Evolutionary conservation across 495 filamentous ascomycete species (phyloP).

Genomic region (Aspergillus avenaceus): DNA sequence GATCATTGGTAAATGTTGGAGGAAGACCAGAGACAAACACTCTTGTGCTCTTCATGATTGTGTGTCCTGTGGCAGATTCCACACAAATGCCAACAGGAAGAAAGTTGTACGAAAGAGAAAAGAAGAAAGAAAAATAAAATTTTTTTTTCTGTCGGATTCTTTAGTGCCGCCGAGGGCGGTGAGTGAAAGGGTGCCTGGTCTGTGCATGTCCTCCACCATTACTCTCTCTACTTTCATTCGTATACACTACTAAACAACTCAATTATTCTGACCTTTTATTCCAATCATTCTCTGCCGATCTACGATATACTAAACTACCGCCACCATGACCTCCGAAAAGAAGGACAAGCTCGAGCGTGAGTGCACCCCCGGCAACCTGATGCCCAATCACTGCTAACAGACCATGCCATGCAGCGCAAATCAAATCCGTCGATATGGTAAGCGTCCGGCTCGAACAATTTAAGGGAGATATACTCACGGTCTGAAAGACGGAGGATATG

Average conservation of each 20-base stretch:
- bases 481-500: constrained; percentile 84
- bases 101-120: constrained; percentile 15
- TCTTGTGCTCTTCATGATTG: constrained; percentile 55
- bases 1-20: constrained; percentile 66
- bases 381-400: constrained; percentile 27
- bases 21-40: constrained; percentile 89
- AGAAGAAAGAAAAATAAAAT: constrained; percentile 16
- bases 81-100: constrained; percentile 6
- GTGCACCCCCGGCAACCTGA: constrained; percentile 14
- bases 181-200: constrained; percentile 10
- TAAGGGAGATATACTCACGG: constrained; percentile 10
- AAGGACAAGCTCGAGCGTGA: constrained; percentile 69
- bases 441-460: constrained; percentile 10
- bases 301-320: no score
- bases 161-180: constrained; percentile 34
- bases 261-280: no score
- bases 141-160: constrained; percentile 28
- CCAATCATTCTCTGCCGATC: background rate
- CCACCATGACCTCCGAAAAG: constrained; percentile 52
- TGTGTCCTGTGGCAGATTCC: constrained; percentile 8
- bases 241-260: no score
- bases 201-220: constrained; percentile 17
- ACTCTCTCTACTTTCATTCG: no score
- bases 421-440: constrained; percentile 99
- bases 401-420: constrained; percentile 65